Base-by-base conservation (phyloP, 164 flowering plant genomes). In the Chloranthus sessilifolius region DNA sequence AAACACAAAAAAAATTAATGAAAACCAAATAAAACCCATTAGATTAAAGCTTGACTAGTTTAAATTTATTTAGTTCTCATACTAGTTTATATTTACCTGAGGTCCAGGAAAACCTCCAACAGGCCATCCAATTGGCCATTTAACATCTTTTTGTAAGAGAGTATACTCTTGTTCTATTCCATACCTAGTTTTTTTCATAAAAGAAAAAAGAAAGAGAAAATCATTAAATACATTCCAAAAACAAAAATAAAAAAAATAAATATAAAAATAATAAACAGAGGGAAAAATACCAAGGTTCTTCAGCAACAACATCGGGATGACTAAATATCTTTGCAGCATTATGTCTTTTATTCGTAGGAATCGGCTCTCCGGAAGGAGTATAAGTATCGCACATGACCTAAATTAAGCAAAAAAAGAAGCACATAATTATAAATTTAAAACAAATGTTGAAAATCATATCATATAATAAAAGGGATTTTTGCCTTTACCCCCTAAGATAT, bases 71-170 rank as follows among this genome's bases (percentile, higher is more conserved):
- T n/a, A n/a, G n/a, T n/a, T n/a, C n/a, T n/a, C n/a, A n/a, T n/a
- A n/a, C n/a, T n/a, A n/a, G n/a, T n/a, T n/a, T n/a, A n/a, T n/a
- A n/a, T n/a, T 34, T 47, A 77, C 82, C 77, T 74, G 82, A 30
- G 82, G 82, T 41, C 79, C 79, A n/a, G 79, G 80, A 36, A 17
- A 77, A 29, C 82, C 82, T 21, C 79, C 79, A 5, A 58, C n/a
- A 10, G 82, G 82, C 82, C 82, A 77, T 8, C 82, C 82, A 29
- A 77, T 23, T 2, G 82, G 82, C 82, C 82, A 77, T 14, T 69
- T 61, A 12, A 71, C 61, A 3, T 77, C 76, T 59, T 68, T 73
- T 30, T 76, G 74, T 36, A 76, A 44, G 16, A 77, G 65, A 55
- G 82, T 77, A 50, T 77, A 77, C 51, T 77, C 82, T 56, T 77